phyloP scores from a whole-genome alignment of 192 early-diverging fungal genomes.

The Podila epicladia region DNA sequence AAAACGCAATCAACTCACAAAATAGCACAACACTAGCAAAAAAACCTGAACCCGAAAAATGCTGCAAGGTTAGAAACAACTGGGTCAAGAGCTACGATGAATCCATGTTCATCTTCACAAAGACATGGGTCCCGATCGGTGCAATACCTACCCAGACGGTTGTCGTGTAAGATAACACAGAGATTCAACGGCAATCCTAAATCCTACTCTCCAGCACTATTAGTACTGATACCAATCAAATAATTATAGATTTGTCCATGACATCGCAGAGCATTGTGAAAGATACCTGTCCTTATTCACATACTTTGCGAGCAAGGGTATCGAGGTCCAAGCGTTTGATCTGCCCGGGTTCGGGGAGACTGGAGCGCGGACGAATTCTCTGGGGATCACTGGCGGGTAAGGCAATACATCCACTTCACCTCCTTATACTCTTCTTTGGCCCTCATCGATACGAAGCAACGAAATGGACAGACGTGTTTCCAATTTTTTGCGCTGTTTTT shows the following conservation, averaged over 20 bases:
- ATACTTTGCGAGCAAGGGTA: constrained; percentile 32
- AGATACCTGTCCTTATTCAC: constrained; percentile 27
- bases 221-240: no score
- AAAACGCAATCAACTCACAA: neutral
- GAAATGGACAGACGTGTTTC: no score
- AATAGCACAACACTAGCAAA: neutral
- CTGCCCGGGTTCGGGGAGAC: constrained; percentile 46
- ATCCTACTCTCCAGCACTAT: no score
- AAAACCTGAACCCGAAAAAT: constrained; percentile 15
- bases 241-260: constrained; percentile 31
- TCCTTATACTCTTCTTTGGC: no score
- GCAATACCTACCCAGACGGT: constrained; percentile 6
- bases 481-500: no score
- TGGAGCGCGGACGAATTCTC: constrained; percentile 15
- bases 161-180: constrained; percentile 12
- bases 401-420: no score
- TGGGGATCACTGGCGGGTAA: constrained; percentile 40
- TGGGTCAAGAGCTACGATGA: constrained; percentile 33
- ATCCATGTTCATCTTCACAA: constrained; percentile 32
- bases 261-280: constrained; percentile 42
- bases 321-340: constrained; percentile 43
- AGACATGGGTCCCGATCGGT: constrained; percentile 29
- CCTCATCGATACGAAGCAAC: no score
- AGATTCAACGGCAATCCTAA: no score
- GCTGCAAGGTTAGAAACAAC: constrained; percentile 16